Evolutionary conservation across 345 rosid genomes (phyloP), one percentile per base, ranked within the genome.

Genomic region (Carallia pectinifolia): DNA sequence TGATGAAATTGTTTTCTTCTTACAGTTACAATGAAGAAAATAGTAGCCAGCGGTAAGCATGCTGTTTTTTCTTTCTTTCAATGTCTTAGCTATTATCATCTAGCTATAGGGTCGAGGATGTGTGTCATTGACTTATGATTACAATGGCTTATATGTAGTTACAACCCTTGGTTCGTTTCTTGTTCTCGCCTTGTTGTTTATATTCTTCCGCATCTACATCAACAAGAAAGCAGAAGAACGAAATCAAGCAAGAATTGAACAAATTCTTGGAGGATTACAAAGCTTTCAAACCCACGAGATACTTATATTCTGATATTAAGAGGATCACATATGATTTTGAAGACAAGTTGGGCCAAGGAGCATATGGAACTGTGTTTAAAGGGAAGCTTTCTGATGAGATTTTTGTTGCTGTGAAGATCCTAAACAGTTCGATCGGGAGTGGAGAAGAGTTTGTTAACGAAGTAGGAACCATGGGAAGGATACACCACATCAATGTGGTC

Each of bases 351-450:
- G 79, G 75, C 6, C 74, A 66, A 16, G 79, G 74, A 60, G 60
- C 79, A 15, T 70, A 70, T 70, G 79, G 79, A 18, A 65, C 71
- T 0, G 79, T 75, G 47, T 75, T 23, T 48, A 75, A 75, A 65
- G 79, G 79, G 27, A 75, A 53, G 56, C 72, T 75, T n/a, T 69
- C 74, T 2, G 53, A 37, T 60, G 79, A 75, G 50, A 60, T 75
- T 37, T 63, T 31, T 53, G 78, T 74, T n/a, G 78, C 78, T 55
- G 78, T 75, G 15, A 75, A 75, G 63, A 53, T 75, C 27, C 74
- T 75, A 16, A 38, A 68, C 70, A 75, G 39, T 39, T 56, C 69
- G 6, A 69, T 37, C 37, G 79, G 66, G 23, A 65, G 69, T 23
- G 79, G 74, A 8, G 66, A 64, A 48, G 74, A 75, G 66, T 75